These are phyloP conservation scores for Rhodotorula toruloides DNA, from an alignment of 768 basidiomycete genomes.

Conservation along the genomic window DNA sequence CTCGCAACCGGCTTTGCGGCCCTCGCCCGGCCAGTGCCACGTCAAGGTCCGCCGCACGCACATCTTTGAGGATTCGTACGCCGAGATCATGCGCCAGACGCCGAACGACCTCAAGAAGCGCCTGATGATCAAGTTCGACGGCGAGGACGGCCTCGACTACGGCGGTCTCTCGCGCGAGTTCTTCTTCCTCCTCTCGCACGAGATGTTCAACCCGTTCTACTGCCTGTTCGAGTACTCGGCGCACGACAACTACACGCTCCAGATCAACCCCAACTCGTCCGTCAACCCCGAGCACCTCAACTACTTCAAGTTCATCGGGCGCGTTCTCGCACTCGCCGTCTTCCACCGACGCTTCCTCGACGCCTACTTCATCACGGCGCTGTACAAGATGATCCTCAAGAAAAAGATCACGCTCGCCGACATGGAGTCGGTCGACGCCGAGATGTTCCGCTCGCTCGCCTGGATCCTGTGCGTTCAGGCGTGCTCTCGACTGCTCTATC, in stretches of 20 bases:
- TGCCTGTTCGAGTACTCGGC: constrained; percentile 99
- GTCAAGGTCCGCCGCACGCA: constrained; percentile 97
- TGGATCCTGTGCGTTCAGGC: constrained; percentile 85
- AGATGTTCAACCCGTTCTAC: constrained; percentile 99
- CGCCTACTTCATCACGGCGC: constrained; percentile 97
- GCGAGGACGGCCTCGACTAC: constrained; percentile 97
- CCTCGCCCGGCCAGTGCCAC: constrained; percentile 97
- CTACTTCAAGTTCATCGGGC: constrained; percentile 99
- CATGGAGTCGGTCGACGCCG: constrained; percentile 92
- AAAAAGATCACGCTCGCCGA: constrained; percentile 93
- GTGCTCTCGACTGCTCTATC: background rate
- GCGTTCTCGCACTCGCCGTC: constrained; percentile 89
- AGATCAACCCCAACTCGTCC: constrained; percentile 80
- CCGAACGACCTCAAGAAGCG: constrained; percentile 98
- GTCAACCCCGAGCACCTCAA: constrained; percentile 99
- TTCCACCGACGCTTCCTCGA: constrained; percentile 99
- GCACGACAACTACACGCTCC: constrained; percentile 98
- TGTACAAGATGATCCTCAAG: constrained; percentile 99
- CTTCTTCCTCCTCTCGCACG: constrained; percentile 98
- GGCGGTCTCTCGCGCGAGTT: constrained; percentile 98
- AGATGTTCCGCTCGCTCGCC: constrained; percentile 85
- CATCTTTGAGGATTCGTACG: constrained; percentile 98
- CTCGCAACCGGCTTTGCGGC: constrained; percentile 94
- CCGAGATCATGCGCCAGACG: constrained; percentile 98
- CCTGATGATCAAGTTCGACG: constrained; percentile 95